A percentile compares a stretch with the other conserved stretches of the same genome.
Conservation (phyloP, 1,139 yeast genomes). For the Hansenula sp. region DNA sequence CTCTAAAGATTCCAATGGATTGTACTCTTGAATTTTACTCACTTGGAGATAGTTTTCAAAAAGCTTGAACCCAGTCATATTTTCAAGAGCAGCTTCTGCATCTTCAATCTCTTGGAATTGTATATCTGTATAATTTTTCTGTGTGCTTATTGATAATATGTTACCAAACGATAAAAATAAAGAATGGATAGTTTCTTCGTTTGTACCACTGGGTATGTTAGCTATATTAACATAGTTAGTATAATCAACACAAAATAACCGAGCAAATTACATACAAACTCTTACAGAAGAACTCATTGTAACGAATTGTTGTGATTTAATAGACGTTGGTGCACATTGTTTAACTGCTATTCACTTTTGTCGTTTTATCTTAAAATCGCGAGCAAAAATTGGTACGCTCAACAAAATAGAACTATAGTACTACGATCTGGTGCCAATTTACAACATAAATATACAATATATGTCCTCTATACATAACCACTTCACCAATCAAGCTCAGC, state of each 20-base stretch:
- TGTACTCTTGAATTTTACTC: slow-evolving; percentile 10
- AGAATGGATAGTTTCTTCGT: slow-evolving; percentile 15
- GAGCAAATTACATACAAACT: slow-evolving; percentile 6
- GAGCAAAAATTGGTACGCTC: too few relatives aligned
- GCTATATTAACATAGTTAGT: slow-evolving; percentile 10
- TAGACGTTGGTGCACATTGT: too few relatives aligned
- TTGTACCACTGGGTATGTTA: slow-evolving; percentile 21
- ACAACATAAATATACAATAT: too few relatives aligned
- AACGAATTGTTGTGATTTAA: too few relatives aligned
- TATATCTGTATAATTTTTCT: slow-evolving; percentile 14
- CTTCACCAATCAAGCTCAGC: slow-evolving; percentile 15
- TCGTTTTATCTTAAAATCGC: too few relatives aligned
- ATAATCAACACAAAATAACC: too few relatives aligned
- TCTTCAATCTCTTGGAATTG: slow-evolving; percentile 25
- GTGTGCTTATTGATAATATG: slow-evolving; percentile 11
- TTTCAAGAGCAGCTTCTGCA: slow-evolving; percentile 25
- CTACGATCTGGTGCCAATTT: too few relatives aligned
- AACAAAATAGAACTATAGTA: too few relatives aligned
- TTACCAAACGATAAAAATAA: slow-evolving; percentile 29
- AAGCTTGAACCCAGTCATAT: slow-evolving; percentile 27
- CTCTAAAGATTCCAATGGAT: slow-evolving; percentile 5
- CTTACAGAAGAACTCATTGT: slow-evolving; percentile 12
- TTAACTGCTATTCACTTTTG: too few relatives aligned
- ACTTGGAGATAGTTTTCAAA: slow-evolving; percentile 21
- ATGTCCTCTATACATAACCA: too few relatives aligned